phyloP scores from a whole-genome alignment of 192 early-diverging fungal species.

The Lobulomyces angularis region DNA sequence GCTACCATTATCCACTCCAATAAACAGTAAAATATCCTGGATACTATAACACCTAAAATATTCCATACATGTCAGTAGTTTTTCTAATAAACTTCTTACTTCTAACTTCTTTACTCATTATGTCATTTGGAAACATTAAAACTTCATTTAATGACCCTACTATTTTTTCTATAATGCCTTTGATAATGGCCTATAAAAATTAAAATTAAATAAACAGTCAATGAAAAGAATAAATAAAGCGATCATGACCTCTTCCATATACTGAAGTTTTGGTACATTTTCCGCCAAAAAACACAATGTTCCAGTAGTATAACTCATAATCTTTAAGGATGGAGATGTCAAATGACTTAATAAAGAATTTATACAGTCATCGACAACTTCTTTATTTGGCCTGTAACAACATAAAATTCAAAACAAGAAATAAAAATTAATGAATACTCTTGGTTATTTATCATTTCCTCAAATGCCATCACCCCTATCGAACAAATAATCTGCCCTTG shows the following conservation, averaged over 20 bases:
- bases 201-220: slow-evolving; percentile 8
- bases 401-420: slow-evolving; percentile 11
- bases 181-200: slow-evolving; percentile 20
- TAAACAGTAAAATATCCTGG: slow-evolving; percentile 53
- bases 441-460: slow-evolving; percentile 24
- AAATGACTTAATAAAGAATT: slow-evolving; percentile 52
- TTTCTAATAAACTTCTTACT: slow-evolving; percentile 18
- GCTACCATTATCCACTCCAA: slow-evolving; percentile 66
- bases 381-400: slow-evolving; percentile 11
- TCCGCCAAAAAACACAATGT: slow-evolving; percentile 49
- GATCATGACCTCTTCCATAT: slow-evolving; percentile 38
- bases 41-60: slow-evolving; percentile 37
- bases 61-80: slow-evolving; percentile 3
- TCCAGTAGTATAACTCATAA: slow-evolving; percentile 53
- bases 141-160: slow-evolving; percentile 58
- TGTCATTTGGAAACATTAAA: slow-evolving; percentile 34
- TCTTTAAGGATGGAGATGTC: slow-evolving; percentile 39
- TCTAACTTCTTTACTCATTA: slow-evolving; percentile 15
- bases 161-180: slow-evolving; percentile 51
- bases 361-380: slow-evolving; percentile 48
- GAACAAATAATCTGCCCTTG: slow-evolving; percentile 22
- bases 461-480: slow-evolving; percentile 17
- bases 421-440: slow-evolving; percentile 13
- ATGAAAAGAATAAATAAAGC: not conserved
- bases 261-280: slow-evolving; percentile 32